Evolutionary conservation across 225 moss, liverwort and hornwort genomes (phyloP), one percentile per base, ranked within the genome.

Genomic region (Takakia lepidozioides): DNA sequence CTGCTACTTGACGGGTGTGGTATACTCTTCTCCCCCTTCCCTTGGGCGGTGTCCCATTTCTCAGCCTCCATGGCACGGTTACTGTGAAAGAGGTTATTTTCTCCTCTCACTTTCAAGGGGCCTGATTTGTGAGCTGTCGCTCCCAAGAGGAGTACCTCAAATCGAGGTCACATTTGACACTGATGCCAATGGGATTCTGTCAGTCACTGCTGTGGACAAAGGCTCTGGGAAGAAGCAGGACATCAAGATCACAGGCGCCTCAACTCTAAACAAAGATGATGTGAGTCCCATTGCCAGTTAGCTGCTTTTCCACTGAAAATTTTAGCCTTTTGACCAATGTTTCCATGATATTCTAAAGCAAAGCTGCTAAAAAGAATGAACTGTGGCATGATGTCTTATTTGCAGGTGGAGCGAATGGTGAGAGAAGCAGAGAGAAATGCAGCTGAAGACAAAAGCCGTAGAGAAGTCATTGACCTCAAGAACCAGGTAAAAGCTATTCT

Each of bases 201-300:
- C 76, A 15, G 87, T 87, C 0, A 66, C 74, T 32, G 87, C 87
- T 7, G 66, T 53, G 46, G 87, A 87, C 62, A 87, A 87, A 64
- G 80, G 74, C 30, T 76, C 83, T 25, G 83, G 83, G 40, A 83
- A 87, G 72, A 81, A 87, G 67, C 83, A 87, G 69, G 83, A 79
- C 35, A 87, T 87, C 55, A 74, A 73, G 46, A 87, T 87, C 58
- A 83, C 86, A 6, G 79, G 82, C 38, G 79, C 84, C 48, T 69
- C 72, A 17, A 84, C 84, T 19, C 84, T 84, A 8, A 75, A 72
- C 62, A 82, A 82, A 56, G 78, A 62, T 16, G 76, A 84, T 22
- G 79, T 74, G 50, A 57, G 70, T 24, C 5, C 13, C 32, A 21
- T 6, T 11, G 4, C 8, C 35, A 21, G 8, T 32, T 7, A 32